phyloP scores from a whole-genome alignment of 352 stramenopile species.

The Blastocystis hominis region DNA sequence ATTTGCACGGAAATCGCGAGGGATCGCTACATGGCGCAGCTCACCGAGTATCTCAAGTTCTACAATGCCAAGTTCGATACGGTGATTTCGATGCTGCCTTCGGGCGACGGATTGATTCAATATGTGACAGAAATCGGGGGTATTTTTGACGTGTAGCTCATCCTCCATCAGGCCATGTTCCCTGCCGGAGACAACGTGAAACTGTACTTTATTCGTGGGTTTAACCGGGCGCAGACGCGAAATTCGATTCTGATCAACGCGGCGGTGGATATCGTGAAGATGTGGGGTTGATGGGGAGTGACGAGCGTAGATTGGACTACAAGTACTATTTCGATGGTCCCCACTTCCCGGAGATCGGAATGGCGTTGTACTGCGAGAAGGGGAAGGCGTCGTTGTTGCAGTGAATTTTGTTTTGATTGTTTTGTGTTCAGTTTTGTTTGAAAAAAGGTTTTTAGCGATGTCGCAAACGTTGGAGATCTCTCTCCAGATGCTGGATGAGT shows the following conservation, averaged over 20 bases:
- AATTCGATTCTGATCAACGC: slow-evolving; percentile 32
- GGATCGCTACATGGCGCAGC: slow-evolving; percentile 9
- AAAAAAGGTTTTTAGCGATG: background rate
- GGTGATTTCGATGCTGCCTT: slow-evolving; percentile 50
- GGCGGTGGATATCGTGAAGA: slow-evolving; percentile 25
- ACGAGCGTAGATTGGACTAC: slow-evolving; percentile 38
- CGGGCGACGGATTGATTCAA: slow-evolving; percentile 42
- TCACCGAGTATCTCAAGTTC: slow-evolving; percentile 24
- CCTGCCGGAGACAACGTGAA: background rate
- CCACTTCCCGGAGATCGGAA: slow-evolving; percentile 51
- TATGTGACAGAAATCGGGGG: background rate
- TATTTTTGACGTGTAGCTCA: slow-evolving; percentile 1
- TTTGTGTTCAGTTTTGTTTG: background rate
- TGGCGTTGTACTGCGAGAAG: slow-evolving; percentile 55
- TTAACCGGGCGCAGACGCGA: slow-evolving; percentile 34
- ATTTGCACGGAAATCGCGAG: slow-evolving; percentile 50
- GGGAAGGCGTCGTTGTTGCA: background rate
- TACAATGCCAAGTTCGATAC: slow-evolving; percentile 50
- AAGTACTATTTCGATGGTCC: slow-evolving; percentile 53
- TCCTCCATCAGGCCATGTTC: slow-evolving; percentile 28
- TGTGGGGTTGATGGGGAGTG: background rate
- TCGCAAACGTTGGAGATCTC: slow-evolving; percentile 27
- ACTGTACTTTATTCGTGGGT: slow-evolving; percentile 53
- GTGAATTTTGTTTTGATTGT: background rate
- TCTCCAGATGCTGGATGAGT: slow-evolving; percentile 74